Conservation (phyloP, 164 flowering plant species). For the Santalum album region DNA sequence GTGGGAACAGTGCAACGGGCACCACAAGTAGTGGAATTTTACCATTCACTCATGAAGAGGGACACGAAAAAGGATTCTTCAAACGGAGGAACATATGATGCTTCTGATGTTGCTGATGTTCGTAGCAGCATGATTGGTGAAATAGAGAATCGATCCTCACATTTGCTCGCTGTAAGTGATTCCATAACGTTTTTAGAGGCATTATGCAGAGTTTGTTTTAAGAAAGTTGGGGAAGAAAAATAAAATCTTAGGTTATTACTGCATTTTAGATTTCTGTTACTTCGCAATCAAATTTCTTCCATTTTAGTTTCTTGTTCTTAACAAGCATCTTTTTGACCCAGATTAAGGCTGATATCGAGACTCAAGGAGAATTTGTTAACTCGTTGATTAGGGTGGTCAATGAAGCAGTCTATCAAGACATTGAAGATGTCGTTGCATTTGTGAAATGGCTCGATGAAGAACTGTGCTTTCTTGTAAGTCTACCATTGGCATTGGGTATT, state of each 20-base stretch:
- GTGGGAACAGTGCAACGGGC: conserved; percentile 61
- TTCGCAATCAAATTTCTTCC: too few species aligned
- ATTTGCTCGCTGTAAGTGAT: conserved; percentile 84
- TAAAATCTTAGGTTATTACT: too few species aligned
- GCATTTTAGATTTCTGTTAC: too few species aligned
- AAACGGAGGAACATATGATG: conserved; percentile 45
- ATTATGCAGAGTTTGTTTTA: too few species aligned
- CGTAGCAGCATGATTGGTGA: conserved; percentile 92
- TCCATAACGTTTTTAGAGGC: too few species aligned
- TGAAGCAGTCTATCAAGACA: conserved; percentile 56
- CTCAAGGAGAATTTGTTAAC: conserved; percentile 89
- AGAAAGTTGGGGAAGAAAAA: too few species aligned
- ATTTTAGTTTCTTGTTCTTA: background rate
- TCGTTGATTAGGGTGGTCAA: conserved; percentile 80
- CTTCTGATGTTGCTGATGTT: conserved; percentile 52
- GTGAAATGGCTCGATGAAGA: conserved; percentile 99
- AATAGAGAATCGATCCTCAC: conserved; percentile 85
- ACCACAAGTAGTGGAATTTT: conserved; percentile 89
- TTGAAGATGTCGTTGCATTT: conserved; percentile 83
- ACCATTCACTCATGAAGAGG: conserved; percentile 90
- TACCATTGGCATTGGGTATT: background rate
- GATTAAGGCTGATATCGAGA: conserved; percentile 94
- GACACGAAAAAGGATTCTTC: conserved; percentile 71
- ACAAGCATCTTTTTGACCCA: conserved; percentile 14
- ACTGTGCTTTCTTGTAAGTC: conserved; percentile 81